A percentile compares a stretch with the other conserved stretches of the same genome.
phyloP scores from a whole-genome alignment of 148 eudicot genomes.

The Rhododendron simsii region DNA sequence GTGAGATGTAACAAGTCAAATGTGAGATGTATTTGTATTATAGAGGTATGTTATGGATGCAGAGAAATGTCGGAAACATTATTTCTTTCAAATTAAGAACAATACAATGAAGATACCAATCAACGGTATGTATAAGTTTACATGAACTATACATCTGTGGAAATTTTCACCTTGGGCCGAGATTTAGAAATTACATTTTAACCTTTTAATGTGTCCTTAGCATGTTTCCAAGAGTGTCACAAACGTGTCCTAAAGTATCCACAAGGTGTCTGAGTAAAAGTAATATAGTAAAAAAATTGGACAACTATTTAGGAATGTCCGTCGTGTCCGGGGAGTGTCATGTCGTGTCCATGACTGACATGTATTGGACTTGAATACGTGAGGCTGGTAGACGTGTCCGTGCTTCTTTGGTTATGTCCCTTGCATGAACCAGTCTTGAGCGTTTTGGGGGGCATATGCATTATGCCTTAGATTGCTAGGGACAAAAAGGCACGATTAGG shows the following conservation, averaged over 20 bases:
- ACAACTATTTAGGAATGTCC: not conserved
- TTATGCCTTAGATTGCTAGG: not conserved
- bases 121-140: not conserved
- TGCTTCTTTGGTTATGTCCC: not conserved
- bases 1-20: not conserved
- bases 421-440: not conserved
- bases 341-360: not conserved
- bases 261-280: not conserved
- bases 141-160: not conserved
- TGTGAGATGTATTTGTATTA: not conserved
- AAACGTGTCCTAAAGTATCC: not conserved
- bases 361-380: not conserved
- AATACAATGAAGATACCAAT: not conserved
- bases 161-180: not conserved
- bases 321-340: not conserved
- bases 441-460: not conserved
- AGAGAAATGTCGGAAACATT: not conserved
- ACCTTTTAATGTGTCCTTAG: not conserved
- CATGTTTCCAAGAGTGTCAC: not conserved
- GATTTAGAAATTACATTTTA: not conserved
- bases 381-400: not conserved
- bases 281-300: not conserved
- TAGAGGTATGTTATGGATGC: not conserved
- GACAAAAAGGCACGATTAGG: not conserved
- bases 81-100: not conserved